A percentile compares a stretch with the other conserved stretches of the same genome.
These are phyloP conservation scores for Saccharomyces hybrid DNA, from an alignment of 1,139 yeast genomes.

Conservation along the genomic window DNA sequence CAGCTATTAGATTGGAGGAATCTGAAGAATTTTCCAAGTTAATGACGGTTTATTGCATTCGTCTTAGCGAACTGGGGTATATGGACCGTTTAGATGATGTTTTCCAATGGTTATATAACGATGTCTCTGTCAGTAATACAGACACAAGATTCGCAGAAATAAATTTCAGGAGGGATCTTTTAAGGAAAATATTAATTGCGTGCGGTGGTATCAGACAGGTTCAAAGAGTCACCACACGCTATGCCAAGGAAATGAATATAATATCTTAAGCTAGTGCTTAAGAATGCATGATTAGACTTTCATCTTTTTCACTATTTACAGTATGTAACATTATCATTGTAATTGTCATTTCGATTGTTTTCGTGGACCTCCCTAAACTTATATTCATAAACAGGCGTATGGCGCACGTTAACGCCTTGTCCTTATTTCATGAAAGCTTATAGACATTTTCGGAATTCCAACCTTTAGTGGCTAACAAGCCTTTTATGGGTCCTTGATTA, in stretches of 20 bases:
- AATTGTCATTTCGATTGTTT: not conserved
- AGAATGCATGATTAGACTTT: not conserved
- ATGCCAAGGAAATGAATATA: slow-evolving; percentile 35
- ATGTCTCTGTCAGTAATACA: slow-evolving; percentile 27
- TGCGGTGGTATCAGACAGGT: slow-evolving; percentile 78
- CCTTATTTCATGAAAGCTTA: slow-evolving; percentile 20
- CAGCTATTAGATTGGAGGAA: slow-evolving; percentile 63
- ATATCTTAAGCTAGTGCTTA: not conserved
- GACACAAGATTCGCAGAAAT: slow-evolving; percentile 21
- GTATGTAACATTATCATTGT: not conserved
- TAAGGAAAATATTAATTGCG: slow-evolving; percentile 57
- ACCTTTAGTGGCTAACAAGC: slow-evolving; percentile 55
- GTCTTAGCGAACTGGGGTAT: slow-evolving; percentile 76
- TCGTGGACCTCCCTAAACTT: too few species aligned
- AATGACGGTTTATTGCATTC: slow-evolving; percentile 41
- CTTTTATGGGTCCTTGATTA: slow-evolving; percentile 59
- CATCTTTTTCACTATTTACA: not conserved
- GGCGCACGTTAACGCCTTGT: too few species aligned
- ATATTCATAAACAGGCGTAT: too few species aligned
- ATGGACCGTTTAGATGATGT: slow-evolving; percentile 66
- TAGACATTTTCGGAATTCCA: slow-evolving; percentile 65
- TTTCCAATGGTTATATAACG: slow-evolving; percentile 58
- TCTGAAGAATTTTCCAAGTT: slow-evolving; percentile 52
- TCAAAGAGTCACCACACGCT: slow-evolving; percentile 63
- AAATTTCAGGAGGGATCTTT: slow-evolving; percentile 48